Conservation (phyloP, 169 alveolate species). For the Cryptosporidium andersoni region DNA sequence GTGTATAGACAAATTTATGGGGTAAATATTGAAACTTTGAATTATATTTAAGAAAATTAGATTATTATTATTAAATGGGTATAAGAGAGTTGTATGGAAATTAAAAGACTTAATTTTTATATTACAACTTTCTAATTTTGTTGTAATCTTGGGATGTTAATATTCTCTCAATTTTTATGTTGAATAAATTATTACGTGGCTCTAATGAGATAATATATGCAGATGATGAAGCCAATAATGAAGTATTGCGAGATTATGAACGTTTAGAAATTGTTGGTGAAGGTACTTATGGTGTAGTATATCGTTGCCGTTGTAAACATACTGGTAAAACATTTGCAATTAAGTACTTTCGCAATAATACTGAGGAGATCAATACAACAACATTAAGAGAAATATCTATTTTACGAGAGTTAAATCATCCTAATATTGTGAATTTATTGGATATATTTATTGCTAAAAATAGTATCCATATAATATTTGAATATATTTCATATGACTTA, state of each 20-base stretch:
- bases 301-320: conserved; percentile 80
- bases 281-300: conserved; percentile 96
- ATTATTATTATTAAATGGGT: no score
- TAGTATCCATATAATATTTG: conserved; percentile 38
- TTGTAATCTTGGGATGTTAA: background rate
- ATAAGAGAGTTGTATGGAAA: no score
- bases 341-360: conserved; percentile 87
- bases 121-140: background rate
- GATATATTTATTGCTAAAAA: conserved; percentile 81
- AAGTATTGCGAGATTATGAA: conserved; percentile 80
- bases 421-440: conserved; percentile 89
- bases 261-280: conserved; percentile 90
- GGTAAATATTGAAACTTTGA: no score
- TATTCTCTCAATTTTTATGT: background rate
- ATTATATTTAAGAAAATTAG: no score
- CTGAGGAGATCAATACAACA: conserved; percentile 92
- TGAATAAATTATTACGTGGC: conserved; percentile 9
- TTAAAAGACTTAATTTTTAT: background rate
- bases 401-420: conserved; percentile 90
- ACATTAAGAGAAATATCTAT: conserved; percentile 93
- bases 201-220: conserved; percentile 10
- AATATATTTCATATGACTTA: conserved; percentile 53
- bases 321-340: conserved; percentile 92
- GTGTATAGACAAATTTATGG: no score
- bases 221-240: background rate